Percentiles rank a stretch among this genome's conserved stretches.
These are phyloP conservation scores for Davidsoniella australis DNA, from an alignment of 2,329 filamentous ascomycete species.

Conservation along the genomic window DNA sequence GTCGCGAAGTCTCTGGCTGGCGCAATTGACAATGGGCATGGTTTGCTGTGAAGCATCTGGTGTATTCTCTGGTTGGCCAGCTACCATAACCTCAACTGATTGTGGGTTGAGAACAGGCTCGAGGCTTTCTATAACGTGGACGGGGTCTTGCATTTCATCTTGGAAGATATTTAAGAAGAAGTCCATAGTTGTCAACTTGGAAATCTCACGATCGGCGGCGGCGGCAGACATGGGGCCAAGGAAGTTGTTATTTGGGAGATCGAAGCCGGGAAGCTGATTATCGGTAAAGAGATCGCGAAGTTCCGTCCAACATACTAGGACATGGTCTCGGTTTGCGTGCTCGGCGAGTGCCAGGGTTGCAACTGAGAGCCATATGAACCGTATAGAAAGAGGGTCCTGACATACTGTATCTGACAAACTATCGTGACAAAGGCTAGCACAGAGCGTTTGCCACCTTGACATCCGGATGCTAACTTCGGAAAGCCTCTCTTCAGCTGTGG, in stretches of 20 bases:
- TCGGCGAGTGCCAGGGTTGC: constrained; percentile 34
- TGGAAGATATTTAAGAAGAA: constrained; percentile 87
- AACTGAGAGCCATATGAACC: constrained; percentile 41
- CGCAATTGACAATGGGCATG: constrained; percentile 32
- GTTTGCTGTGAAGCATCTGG: constrained; percentile 13
- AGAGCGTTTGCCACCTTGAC: constrained; percentile 7
- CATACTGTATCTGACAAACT: background rate
- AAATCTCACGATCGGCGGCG: constrained; percentile 81
- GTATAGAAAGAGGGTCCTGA: constrained; percentile 27
- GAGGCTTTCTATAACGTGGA: constrained; percentile 74
- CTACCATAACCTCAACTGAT: constrained; percentile 26
- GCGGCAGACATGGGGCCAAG: constrained; percentile 73
- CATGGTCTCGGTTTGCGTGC: constrained; percentile 36
- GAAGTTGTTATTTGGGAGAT: constrained; percentile 66
- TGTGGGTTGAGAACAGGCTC: constrained; percentile 77
- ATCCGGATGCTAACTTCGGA: constrained; percentile 6
- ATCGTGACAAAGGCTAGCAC: constrained; percentile 5
- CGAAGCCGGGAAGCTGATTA: constrained; percentile 28
- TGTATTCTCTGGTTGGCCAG: background rate
- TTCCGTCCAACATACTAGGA: constrained; percentile 41
- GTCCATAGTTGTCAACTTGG: constrained; percentile 85
- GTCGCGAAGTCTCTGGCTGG: constrained; percentile 47
- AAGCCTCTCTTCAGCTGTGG: constrained; percentile 3
- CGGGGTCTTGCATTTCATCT: constrained; percentile 62
- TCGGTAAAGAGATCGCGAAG: constrained; percentile 33